These are phyloP conservation scores for Wallacemonas sp. DNA, from an alignment of 208 protist species.

Conservation along the genomic window DNA sequence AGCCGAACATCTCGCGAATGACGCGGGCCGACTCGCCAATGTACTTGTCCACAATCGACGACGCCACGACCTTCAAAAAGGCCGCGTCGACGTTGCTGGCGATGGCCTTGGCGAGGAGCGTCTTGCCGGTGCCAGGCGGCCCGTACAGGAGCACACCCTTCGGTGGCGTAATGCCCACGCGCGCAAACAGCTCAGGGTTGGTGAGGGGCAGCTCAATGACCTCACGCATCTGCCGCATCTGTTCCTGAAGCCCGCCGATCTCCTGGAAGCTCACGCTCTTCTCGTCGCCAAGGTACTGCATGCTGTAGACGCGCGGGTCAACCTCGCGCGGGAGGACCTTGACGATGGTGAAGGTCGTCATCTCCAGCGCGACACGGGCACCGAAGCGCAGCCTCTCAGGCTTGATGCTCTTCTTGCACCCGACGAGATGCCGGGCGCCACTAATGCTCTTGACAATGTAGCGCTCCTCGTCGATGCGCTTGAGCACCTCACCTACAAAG, in stretches of 20 bases:
- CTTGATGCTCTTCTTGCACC: conserved; percentile 95
- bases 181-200: conserved; percentile 99
- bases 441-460: conserved; percentile 99
- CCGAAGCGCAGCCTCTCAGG: conserved; percentile 95
- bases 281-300: conserved; percentile 97
- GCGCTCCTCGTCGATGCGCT: conserved; percentile 92
- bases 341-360: conserved; percentile 99
- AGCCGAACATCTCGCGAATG: conserved; percentile 99
- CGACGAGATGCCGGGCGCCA: conserved; percentile 99
- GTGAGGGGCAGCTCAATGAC: conserved; percentile 99
- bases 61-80: conserved; percentile 99
- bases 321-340: conserved; percentile 98
- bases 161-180: conserved; percentile 99
- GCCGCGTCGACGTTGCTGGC: conserved; percentile 98
- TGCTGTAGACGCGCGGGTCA: conserved; percentile 99
- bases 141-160: conserved; percentile 99
- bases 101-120: conserved; percentile 98
- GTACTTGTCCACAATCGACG: conserved; percentile 99
- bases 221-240: conserved; percentile 99
- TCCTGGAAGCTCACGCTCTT: conserved; percentile 93
- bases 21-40: conserved; percentile 99
- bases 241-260: conserved; percentile 98
- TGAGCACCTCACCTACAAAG: conserved; percentile 98
- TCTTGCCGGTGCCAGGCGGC: conserved; percentile 96
- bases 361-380: conserved; percentile 98